These are phyloP conservation scores for Candida caryicola DNA, from an alignment of 805 yeast species.

Conservation along the genomic window DNA sequence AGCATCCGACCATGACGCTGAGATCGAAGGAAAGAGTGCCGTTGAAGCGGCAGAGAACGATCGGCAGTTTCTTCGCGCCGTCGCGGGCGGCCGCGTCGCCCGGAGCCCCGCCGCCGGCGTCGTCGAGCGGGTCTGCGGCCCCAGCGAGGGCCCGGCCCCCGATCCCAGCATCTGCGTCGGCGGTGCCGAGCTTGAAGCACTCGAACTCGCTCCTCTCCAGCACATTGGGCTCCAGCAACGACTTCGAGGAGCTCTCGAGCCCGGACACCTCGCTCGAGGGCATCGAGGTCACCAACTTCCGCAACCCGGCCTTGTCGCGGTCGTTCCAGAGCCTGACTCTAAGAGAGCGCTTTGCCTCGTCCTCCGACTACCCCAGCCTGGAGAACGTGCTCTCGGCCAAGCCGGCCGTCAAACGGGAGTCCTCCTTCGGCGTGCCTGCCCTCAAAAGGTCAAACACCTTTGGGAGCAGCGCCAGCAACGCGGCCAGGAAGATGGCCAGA, in stretches of 20 bases:
- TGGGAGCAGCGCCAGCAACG: slow-evolving; percentile 16
- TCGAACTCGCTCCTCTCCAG: slow-evolving; percentile 21
- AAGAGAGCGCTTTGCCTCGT: neutral
- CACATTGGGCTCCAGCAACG: slow-evolving; percentile 17
- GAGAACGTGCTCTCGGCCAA: neutral
- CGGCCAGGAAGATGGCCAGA: slow-evolving; percentile 23
- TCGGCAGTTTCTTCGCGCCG: neutral
- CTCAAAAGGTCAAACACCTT: neutral
- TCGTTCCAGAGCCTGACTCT: slow-evolving; percentile 9
- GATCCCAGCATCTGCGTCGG: slow-evolving; percentile 11
- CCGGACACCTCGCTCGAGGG: slow-evolving; percentile 35
- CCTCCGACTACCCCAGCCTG: slow-evolving; percentile 5
- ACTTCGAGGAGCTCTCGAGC: slow-evolving; percentile 28
- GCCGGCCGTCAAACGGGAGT: neutral
- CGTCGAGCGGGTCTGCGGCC: neutral
- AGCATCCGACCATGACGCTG: too few relatives aligned
- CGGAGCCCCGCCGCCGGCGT: neutral
- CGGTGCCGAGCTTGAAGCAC: slow-evolving; percentile 11
- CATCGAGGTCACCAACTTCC: slow-evolving; percentile 36
- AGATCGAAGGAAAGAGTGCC: neutral
- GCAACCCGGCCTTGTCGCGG: slow-evolving; percentile 27
- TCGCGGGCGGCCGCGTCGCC: too few relatives aligned
- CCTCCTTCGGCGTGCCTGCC: neutral
- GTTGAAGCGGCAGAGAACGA: neutral
- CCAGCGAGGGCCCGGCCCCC: slow-evolving; percentile 1